Conservation (phyloP, 2,329 filamentous ascomycete genomes). For the Colletotrichum tropicicola region DNA sequence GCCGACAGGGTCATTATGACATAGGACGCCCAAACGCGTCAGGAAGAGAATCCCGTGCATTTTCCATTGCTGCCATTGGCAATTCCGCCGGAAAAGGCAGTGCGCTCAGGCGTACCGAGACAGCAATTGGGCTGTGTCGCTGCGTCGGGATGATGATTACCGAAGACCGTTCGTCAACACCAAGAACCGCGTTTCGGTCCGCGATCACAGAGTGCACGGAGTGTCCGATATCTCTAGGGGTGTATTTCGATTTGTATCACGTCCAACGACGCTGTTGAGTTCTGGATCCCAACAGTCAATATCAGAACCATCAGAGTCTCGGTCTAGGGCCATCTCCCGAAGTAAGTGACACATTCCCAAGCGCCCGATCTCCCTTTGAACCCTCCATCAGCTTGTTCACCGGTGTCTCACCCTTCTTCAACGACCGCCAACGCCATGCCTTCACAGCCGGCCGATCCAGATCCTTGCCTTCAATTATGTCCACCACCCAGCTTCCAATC, state of each 20-base stretch:
- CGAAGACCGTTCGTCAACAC: no score
- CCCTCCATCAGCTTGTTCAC: neutral
- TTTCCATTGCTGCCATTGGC: no score
- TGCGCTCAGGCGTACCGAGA: no score
- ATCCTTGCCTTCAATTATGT: constrained; percentile 52
- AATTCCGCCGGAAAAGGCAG: no score
- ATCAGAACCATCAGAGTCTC: neutral
- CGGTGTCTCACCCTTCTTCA: neutral
- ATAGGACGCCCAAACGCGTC: neutral
- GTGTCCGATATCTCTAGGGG: no score
- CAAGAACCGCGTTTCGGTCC: no score
- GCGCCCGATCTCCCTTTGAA: neutral
- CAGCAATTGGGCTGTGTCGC: no score
- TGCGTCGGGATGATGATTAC: no score
- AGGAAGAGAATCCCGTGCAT: neutral
- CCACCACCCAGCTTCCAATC: constrained; percentile 62
- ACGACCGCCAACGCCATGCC: constrained; percentile 32
- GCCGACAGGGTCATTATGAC: neutral
- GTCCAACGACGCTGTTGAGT: no score
- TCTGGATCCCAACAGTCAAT: neutral
- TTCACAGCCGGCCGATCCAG: constrained; percentile 36
- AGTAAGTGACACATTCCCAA: neutral
- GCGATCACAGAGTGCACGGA: no score
- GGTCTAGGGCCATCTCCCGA: neutral
- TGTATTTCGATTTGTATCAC: no score